Base-by-base conservation (phyloP, 768 basidiomycete genomes). In the Dioszegia crocea region DNA sequence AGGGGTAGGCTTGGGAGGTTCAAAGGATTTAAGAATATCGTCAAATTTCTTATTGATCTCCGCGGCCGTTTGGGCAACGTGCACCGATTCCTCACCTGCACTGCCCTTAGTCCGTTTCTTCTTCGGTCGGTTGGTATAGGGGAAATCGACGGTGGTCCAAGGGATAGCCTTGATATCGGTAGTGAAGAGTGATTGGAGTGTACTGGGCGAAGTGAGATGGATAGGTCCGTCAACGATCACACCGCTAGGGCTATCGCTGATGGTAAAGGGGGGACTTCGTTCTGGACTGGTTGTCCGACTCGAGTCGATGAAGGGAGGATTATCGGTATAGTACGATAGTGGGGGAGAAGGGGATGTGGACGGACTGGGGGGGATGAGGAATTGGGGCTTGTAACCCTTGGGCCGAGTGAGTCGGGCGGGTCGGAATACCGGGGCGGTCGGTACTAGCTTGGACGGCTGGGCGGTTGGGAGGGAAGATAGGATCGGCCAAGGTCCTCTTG, bases 331-430 rank as follows among this genome's bases (percentile, higher is more conserved):
- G 38, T 27, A 40, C 21, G 51, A 40, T 29, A 53, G 24, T 8
- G 51, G 51, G 4, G 51, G 51, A 14, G 38, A 53, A 40, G 51
- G 51, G 51, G 51, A 53, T 2, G 51, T 26, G 36, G 36, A 39
- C 16, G 51, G 51, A 27, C 51, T 53, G 24, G 51, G 51, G 9
- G 51, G 51, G 38, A 40, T 38, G 23, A 53, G 24, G 12, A 19
- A n/a, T 17, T n/a, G 12, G 10, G 31, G 21, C 44, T 45, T 45
- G 3, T 23, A 16, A 5, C 6, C 11, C 8, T 8, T 43, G 47
- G 27, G 16, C 12, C 10, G 27, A 5, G 16, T 23, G 19, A 3
- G 11, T 9, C 16, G 23, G 8, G 45, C 16, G 16, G 51, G 51
- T 24, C 36, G 19, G 51, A 53, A 53, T 19, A 24, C 51, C 38